Evolutionary conservation across 2,329 filamentous ascomycete genomes (phyloP).

Genomic region (Dactylellina haptotyla): DNA sequence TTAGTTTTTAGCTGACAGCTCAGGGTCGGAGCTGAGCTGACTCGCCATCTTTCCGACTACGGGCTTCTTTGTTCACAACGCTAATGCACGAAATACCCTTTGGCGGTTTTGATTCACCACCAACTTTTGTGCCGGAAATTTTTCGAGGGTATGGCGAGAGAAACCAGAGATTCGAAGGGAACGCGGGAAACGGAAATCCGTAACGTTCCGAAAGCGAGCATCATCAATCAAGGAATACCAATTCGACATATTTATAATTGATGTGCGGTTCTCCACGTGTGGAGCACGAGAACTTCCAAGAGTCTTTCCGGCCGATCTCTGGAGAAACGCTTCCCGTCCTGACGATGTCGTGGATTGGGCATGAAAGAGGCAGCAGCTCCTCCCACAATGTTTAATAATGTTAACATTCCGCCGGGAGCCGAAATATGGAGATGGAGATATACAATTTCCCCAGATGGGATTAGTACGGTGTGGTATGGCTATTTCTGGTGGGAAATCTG

Average conservation of each 20-base stretch:
- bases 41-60: neutral
- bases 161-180: no score
- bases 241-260: neutral
- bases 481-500: neutral
- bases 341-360: neutral
- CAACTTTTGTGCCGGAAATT: neutral
- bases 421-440: constrained; percentile 8
- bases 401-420: neutral
- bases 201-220: neutral
- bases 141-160: no score
- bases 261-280: neutral
- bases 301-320: neutral
- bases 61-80: neutral
- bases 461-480: no score
- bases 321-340: neutral
- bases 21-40: no score
- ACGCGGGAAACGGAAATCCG: neutral
- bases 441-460: neutral
- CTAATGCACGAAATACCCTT: neutral
- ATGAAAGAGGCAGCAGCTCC: neutral
- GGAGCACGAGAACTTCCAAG: neutral
- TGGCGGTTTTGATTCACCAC: neutral
- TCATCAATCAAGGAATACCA: neutral
- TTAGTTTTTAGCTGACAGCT: neutral
- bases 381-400: no score